These are phyloP conservation scores for Lavandula angustifolia DNA, from an alignment of 257 asterid species.

Conservation along the genomic window DNA sequence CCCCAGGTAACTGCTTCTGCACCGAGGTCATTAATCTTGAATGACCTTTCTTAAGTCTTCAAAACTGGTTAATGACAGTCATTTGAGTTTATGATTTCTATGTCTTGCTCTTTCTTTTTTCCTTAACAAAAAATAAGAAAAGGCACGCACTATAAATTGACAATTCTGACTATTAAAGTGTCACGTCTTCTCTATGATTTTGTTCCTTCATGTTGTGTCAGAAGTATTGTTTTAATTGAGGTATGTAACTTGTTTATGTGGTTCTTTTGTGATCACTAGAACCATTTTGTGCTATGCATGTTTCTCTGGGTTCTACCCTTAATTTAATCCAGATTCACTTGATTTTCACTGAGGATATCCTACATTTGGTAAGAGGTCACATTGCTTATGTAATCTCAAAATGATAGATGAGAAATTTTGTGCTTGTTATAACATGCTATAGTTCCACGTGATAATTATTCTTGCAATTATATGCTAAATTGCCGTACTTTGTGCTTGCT, in stretches of 20 bases:
- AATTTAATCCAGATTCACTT: not conserved
- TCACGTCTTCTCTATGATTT: not conserved
- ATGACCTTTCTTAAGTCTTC: constrained; percentile 1
- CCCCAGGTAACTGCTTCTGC: constrained; percentile 66
- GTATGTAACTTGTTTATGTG: not conserved
- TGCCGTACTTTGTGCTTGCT: not conserved
- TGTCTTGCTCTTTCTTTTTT: no score
- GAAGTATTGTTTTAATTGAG: not conserved
- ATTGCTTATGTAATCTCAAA: constrained; percentile 3
- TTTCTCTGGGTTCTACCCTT: not conserved
- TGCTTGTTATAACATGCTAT: not conserved
- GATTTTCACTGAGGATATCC: not conserved
- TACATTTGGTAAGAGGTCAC: not conserved
- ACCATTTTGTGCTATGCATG: not conserved
- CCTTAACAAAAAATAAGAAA: not conserved
- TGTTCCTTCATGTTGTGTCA: not conserved
- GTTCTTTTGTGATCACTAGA: not conserved
- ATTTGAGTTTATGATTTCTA: not conserved
- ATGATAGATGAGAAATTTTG: constrained; percentile 15
- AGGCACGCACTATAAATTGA: not conserved
- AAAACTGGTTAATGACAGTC: not conserved
- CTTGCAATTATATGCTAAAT: not conserved
- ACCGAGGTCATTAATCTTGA: not conserved
- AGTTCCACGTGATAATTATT: not conserved
- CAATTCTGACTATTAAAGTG: not conserved